Base-by-base conservation (phyloP, 108 stramenopile genomes). In the Discostella pseudostelligera region DNA sequence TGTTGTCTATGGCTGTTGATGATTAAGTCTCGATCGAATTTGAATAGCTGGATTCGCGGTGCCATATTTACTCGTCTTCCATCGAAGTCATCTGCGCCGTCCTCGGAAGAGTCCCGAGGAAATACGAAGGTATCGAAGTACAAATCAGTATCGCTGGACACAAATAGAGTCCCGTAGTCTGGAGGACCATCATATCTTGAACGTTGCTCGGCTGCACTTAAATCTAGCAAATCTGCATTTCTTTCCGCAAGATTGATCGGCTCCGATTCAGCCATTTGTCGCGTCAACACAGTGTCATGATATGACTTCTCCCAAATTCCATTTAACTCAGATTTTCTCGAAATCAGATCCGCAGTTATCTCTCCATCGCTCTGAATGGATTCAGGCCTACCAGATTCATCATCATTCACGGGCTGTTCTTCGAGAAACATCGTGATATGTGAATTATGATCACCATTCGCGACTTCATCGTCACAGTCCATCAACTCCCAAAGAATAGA, bases 41-140 rank as follows among this genome's bases (percentile, higher is more conserved):
- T 66, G 42, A 51, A 70, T 16, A 81, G 36, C 44, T 77, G 75
- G 35, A 81, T 81, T 37, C 70, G 43, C 1, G 80, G 75, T 50
- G 55, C 17, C n/a, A 59, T 21, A 13, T 36, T 39, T 36, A 29
- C 44, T 36, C 48, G 48, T 45, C n/a, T n/a, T 0, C 11, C 13
- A 42, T 19, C 11, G 29, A 47, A 20, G 21, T 68, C 53, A 21
- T 63, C 37, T 16, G 44, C 45, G 10, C 39, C 74, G 26, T 61
- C 58, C n/a, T 65, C 59, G 8, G 17, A 19, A 39, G 59, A 50
- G 22, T 47, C 48, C 29, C 26, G 28, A 7, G 79, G 79, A 72
- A 93, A 93, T 36, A 93, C 85, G 61, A 77, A 89, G 1, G 59
- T 53, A 14, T 76, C 64, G 65, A 89, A 93, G 63, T 93, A 93